Evolutionary conservation across 768 basidiomycete species (phyloP).

Genomic region (Pilatotrama ljubarskyi): DNA sequence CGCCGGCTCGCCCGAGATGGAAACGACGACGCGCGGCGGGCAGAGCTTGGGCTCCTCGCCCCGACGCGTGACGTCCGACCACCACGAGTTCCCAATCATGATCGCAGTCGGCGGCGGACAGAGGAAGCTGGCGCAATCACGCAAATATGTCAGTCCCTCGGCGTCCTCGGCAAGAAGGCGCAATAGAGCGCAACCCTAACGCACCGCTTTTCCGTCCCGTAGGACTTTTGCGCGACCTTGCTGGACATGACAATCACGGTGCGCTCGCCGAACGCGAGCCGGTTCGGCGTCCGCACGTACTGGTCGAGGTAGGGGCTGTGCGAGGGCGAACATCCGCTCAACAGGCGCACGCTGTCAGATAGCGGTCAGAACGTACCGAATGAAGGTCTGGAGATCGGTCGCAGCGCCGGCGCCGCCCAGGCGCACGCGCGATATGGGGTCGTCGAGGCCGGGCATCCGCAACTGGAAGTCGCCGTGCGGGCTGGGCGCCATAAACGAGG

Average conservation of each 20-base stretch:
- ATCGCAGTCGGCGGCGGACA: slow-evolving; percentile 94
- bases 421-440: slow-evolving; percentile 64
- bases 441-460: slow-evolving; percentile 62
- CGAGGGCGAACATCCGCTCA: slow-evolving; percentile 8
- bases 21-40: slow-evolving; percentile 82
- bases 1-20: slow-evolving; percentile 87
- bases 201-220: slow-evolving; percentile 92
- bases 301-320: slow-evolving; percentile 73
- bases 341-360: slow-evolving; percentile 22
- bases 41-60: slow-evolving; percentile 74
- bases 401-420: slow-evolving; percentile 56
- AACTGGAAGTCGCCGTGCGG: slow-evolving; percentile 58
- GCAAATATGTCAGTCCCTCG: slow-evolving; percentile 4
- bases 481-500: slow-evolving; percentile 53
- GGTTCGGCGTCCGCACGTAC: slow-evolving; percentile 81
- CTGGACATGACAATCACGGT: slow-evolving; percentile 98
- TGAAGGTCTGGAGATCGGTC: slow-evolving; percentile 78
- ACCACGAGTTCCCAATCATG: slow-evolving; percentile 94
- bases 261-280: slow-evolving; percentile 88
- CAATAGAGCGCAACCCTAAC: slow-evolving; percentile 17
- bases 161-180: slow-evolving; percentile 6
- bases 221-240: slow-evolving; percentile 96
- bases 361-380: slow-evolving; percentile 50
- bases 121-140: slow-evolving; percentile 59
- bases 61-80: slow-evolving; percentile 76